These are phyloP conservation scores for Exophiala sp. DNA, from an alignment of 2,329 filamentous ascomycete genomes.

Conservation along the genomic window DNA sequence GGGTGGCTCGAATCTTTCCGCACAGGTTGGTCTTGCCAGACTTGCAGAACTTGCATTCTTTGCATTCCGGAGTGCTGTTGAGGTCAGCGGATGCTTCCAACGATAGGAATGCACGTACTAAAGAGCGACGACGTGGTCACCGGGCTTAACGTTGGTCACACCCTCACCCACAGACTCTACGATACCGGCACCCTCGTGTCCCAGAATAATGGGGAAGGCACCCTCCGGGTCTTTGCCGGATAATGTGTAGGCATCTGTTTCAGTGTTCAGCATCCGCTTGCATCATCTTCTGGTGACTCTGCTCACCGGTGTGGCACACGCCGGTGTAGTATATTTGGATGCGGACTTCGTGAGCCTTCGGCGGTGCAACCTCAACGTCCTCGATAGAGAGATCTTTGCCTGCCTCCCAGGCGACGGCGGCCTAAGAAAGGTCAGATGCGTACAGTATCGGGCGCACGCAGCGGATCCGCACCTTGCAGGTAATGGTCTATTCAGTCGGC, in stretches of 20 bases:
- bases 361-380: constrained; percentile 84
- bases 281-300: constrained; percentile 1
- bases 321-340: constrained; percentile 97
- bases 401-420: constrained; percentile 94
- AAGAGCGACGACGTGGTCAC: constrained; percentile 84
- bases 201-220: constrained; percentile 80
- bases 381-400: constrained; percentile 84
- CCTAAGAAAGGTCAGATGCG: constrained; percentile 43
- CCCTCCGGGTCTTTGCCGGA: constrained; percentile 97
- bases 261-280: constrained; percentile 11
- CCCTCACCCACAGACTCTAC: constrained; percentile 93
- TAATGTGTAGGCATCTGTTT: constrained; percentile 79
- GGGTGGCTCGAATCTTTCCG: constrained; percentile 95
- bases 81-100: not conserved
- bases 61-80: constrained; percentile 84
- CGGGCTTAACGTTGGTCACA: constrained; percentile 87
- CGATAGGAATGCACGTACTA: constrained; percentile 58
- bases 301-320: constrained; percentile 90
- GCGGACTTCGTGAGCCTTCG: constrained; percentile 87
- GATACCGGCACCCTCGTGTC: constrained; percentile 85
- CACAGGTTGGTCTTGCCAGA: constrained; percentile 99
- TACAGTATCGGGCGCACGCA: not conserved
- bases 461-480: constrained; percentile 61
- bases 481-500: constrained; percentile 64
- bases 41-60: constrained; percentile 99